These are phyloP conservation scores for Paraphaeosphaeria sporulosa DNA, from an alignment of 2,329 filamentous ascomycete genomes.

Conservation along the genomic window DNA sequence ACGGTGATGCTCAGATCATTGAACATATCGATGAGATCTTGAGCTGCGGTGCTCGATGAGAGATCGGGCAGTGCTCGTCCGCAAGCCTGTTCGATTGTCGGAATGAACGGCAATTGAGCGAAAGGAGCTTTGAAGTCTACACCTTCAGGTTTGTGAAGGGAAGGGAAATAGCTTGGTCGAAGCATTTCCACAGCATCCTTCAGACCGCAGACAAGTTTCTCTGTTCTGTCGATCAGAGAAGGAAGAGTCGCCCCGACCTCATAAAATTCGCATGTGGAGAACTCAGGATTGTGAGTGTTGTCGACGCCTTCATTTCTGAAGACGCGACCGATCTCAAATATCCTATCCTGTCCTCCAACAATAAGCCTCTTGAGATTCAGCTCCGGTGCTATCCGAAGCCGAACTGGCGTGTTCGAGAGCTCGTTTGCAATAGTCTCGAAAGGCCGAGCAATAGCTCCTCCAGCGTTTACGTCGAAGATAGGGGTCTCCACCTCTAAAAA, in stretches of 20 bases:
- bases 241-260: slow-evolving; percentile 80
- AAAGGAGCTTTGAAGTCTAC: slow-evolving; percentile 67
- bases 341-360: slow-evolving; percentile 83
- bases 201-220: slow-evolving; percentile 66
- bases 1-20: slow-evolving; percentile 56
- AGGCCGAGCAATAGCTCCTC: slow-evolving; percentile 86
- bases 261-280: slow-evolving; percentile 98
- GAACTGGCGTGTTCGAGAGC: slow-evolving; percentile 73
- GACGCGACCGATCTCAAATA: slow-evolving; percentile 91
- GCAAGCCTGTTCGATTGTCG: slow-evolving; percentile 74
- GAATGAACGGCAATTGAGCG: slow-evolving; percentile 80
- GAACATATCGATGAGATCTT: slow-evolving; percentile 66
- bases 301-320: slow-evolving; percentile 86
- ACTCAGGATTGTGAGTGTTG: slow-evolving; percentile 91
- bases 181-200: slow-evolving; percentile 56
- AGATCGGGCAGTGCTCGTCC: slow-evolving; percentile 68
- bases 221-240: slow-evolving; percentile 78
- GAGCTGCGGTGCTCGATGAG: slow-evolving; percentile 60
- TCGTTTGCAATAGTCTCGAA: slow-evolving; percentile 84
- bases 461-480: slow-evolving; percentile 80
- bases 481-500: slow-evolving; percentile 94
- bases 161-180: slow-evolving; percentile 38
- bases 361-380: slow-evolving; percentile 93
- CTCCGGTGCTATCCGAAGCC: slow-evolving; percentile 90
- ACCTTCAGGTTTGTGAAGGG: slow-evolving; percentile 51